Conservation (phyloP, 176 grass and related monocot species). For the Bonia amplexicaulis region DNA sequence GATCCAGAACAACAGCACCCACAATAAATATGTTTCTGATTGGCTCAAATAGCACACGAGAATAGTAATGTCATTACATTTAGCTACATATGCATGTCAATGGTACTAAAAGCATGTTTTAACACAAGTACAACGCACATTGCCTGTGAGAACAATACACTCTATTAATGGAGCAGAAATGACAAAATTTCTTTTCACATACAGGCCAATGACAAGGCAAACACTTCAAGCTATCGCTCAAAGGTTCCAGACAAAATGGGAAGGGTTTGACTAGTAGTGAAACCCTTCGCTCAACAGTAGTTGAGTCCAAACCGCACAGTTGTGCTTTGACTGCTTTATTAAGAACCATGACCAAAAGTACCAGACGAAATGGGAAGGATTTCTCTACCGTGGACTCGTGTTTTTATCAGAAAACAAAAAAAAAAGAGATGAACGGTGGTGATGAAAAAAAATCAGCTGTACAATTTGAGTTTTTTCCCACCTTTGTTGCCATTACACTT, state of each 20-base stretch:
- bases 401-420: no score
- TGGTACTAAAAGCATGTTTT: not conserved
- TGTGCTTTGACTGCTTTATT: not conserved
- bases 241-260: not conserved
- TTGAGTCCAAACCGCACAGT: not conserved
- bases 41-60: not conserved
- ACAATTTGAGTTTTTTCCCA: not conserved
- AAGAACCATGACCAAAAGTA: not conserved
- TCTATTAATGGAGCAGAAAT: not conserved
- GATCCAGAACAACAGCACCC: not conserved
- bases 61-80: not conserved
- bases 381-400: not conserved
- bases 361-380: not conserved
- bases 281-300: no score
- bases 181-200: not conserved
- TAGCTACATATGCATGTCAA: not conserved
- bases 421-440: not conserved
- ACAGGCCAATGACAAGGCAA: not conserved
- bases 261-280: not conserved
- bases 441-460: not conserved
- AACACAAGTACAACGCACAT: not conserved
- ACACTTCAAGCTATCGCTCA: not conserved
- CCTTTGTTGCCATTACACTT: not conserved
- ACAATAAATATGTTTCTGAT: not conserved
- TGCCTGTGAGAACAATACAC: not conserved